Conservation (phyloP, 352 stramenopile genomes). For the Pythium pyrilobum region DNA sequence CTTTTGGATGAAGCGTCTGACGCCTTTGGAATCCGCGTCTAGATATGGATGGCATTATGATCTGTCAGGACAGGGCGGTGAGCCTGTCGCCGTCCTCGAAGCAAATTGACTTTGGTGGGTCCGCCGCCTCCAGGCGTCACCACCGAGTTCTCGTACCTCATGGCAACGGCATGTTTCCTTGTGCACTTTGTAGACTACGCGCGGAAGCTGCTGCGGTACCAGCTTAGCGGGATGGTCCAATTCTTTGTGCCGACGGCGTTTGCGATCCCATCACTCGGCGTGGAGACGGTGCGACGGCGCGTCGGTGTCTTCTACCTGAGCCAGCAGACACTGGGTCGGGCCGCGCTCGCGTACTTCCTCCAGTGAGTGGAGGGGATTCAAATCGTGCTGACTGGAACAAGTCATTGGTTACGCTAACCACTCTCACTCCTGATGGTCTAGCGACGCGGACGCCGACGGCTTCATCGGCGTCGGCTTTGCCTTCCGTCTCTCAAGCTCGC, state of each 20-base stretch:
- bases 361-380: too few species aligned
- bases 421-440: too few species aligned
- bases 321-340: slow-evolving; percentile 37
- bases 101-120: slow-evolving; percentile 35
- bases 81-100: neutral
- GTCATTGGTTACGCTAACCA: too few species aligned
- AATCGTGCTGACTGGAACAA: too few species aligned
- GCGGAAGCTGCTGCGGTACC: slow-evolving; percentile 43
- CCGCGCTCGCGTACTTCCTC: slow-evolving; percentile 47
- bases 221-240: slow-evolving; percentile 34
- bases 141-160: neutral
- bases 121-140: neutral
- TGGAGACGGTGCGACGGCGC: slow-evolving; percentile 10
- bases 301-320: slow-evolving; percentile 39
- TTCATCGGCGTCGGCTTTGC: slow-evolving; percentile 56
- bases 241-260: slow-evolving; percentile 18
- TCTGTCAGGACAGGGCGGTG: slow-evolving; percentile 28
- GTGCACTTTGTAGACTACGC: slow-evolving; percentile 34
- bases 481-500: slow-evolving; percentile 25
- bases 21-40: too few species aligned
- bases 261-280: slow-evolving; percentile 25
- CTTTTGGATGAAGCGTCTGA: too few species aligned
- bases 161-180: neutral
- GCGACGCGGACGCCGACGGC: slow-evolving; percentile 31
- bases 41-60: slow-evolving; percentile 35